phyloP scores from a whole-genome alignment of 2,329 filamentous ascomycete genomes.

The Waltergamsia citrina region DNA sequence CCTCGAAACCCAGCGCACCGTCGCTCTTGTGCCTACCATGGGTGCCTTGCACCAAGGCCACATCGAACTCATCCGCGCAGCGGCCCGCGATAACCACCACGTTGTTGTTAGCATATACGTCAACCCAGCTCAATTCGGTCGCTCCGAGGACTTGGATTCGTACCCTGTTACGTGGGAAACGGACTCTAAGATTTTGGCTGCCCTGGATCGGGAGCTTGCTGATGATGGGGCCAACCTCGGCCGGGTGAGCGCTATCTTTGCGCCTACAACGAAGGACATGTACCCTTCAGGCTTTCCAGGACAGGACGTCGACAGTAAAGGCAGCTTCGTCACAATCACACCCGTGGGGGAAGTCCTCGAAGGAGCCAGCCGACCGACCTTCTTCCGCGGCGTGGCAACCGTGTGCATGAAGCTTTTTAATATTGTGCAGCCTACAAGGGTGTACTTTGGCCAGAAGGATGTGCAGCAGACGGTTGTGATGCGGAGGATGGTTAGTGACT shows the following conservation, averaged over 20 bases:
- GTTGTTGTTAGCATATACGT: slow-evolving; percentile 91
- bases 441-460: slow-evolving; percentile 96
- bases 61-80: slow-evolving; percentile 73
- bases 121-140: slow-evolving; percentile 92
- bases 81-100: slow-evolving; percentile 73
- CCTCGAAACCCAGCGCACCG: slow-evolving; percentile 55
- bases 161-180: slow-evolving; percentile 86
- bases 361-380: slow-evolving; percentile 78
- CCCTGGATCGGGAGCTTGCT: slow-evolving; percentile 66
- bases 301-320: slow-evolving; percentile 65
- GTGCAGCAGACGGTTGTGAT: slow-evolving; percentile 93
- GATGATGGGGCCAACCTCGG: slow-evolving; percentile 50
- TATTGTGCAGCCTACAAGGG: slow-evolving; percentile 50
- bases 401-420: slow-evolving; percentile 75
- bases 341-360: slow-evolving; percentile 76
- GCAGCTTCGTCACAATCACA: slow-evolving; percentile 86
- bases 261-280: slow-evolving; percentile 73
- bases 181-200: slow-evolving; percentile 59
- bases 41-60: slow-evolving; percentile 93
- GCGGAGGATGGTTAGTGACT: slow-evolving; percentile 76
- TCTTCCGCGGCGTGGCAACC: slow-evolving; percentile 93
- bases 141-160: slow-evolving; percentile 75
- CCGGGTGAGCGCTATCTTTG: slow-evolving; percentile 74
- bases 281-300: slow-evolving; percentile 73
- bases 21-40: slow-evolving; percentile 95